phyloP scores from a whole-genome alignment of 2,329 filamentous ascomycete genomes.

The Chaetomium globosum region DNA sequence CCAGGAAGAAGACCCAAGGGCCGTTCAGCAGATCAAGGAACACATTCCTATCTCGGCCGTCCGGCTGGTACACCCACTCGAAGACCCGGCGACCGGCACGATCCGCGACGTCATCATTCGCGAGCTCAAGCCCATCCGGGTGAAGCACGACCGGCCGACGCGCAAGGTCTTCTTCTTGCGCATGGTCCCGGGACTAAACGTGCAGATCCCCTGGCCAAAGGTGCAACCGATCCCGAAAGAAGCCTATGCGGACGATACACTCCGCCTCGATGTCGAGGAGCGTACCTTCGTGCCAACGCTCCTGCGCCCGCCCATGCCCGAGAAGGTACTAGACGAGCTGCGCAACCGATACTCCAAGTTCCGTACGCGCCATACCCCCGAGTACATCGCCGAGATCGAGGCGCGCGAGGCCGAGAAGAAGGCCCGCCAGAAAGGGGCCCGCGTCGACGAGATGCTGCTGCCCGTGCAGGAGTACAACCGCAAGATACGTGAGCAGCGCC shows the following conservation, averaged over 20 bases:
- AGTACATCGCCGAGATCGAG: conserved; percentile 62
- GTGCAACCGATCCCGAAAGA: conserved; percentile 52
- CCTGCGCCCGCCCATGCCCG: conserved; percentile 75
- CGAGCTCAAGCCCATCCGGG: conserved; percentile 60
- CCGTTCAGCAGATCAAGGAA: conserved; percentile 53
- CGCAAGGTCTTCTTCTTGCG: conserved; percentile 56
- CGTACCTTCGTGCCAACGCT: conserved; percentile 78
- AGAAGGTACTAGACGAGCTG: conserved; percentile 79
- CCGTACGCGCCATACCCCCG: conserved; percentile 76
- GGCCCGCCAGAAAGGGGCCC: conserved; percentile 43
- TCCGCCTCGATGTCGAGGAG: conserved; percentile 73
- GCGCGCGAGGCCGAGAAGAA: conserved; percentile 44
- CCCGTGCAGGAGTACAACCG: conserved; percentile 63
- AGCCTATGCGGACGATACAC: conserved; percentile 69
- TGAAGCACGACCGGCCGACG: conserved; percentile 54
- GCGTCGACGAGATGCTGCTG: conserved; percentile 50
- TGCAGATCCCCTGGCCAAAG: conserved; percentile 76
- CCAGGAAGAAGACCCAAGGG: conserved; percentile 37
- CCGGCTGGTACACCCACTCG: conserved; percentile 78
- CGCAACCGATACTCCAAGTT: conserved; percentile 80
- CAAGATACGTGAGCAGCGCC: conserved; percentile 55
- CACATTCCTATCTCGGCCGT: conserved; percentile 70
- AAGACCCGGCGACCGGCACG: conserved; percentile 64
- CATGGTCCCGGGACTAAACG: conserved; percentile 70
- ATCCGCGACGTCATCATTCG: conserved; percentile 77